phyloP scores from a whole-genome alignment of 768 basidiomycete genomes.

The Pleurotus sapidus region DNA sequence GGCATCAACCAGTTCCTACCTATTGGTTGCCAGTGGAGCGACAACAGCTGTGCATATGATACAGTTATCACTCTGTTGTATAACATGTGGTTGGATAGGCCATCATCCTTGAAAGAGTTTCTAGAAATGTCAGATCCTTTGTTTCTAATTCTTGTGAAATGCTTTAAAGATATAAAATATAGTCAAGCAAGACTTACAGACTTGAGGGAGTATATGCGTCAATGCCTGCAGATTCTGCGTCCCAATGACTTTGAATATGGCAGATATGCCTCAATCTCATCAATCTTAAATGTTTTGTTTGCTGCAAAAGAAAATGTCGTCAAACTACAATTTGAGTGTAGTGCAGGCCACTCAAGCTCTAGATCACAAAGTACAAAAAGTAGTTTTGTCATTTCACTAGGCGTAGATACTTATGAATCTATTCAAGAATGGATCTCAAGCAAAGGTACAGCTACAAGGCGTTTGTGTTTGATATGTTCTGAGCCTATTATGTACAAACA shows the following conservation, averaged over 20 bases:
- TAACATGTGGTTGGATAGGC: slow-evolving; percentile 15
- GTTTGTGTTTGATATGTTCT: background rate
- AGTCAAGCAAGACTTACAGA: background rate
- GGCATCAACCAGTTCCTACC: background rate
- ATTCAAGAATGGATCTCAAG: too few relatives aligned
- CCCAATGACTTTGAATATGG: background rate
- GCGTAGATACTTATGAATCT: too few relatives aligned
- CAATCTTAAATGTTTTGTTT: background rate
- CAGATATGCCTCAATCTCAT: background rate
- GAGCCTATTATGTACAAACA: background rate
- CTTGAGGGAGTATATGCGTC: background rate
- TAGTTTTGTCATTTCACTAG: too few relatives aligned
- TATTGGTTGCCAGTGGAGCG: slow-evolving; percentile 15
- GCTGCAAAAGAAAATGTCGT: background rate
- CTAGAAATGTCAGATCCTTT: background rate
- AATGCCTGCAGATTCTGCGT: background rate
- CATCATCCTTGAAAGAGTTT: slow-evolving; percentile 1
- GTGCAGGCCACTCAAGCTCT: too few relatives aligned
- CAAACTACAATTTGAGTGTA: background rate
- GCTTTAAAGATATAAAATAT: background rate
- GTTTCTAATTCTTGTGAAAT: background rate
- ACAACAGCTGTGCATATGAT: slow-evolving; percentile 31
- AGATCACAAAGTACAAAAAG: too few relatives aligned
- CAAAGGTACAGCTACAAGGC: background rate
- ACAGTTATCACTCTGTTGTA: slow-evolving; percentile 18